Conservation (phyloP, 139 green algal genomes). For the Tetraselmis striata region DNA sequence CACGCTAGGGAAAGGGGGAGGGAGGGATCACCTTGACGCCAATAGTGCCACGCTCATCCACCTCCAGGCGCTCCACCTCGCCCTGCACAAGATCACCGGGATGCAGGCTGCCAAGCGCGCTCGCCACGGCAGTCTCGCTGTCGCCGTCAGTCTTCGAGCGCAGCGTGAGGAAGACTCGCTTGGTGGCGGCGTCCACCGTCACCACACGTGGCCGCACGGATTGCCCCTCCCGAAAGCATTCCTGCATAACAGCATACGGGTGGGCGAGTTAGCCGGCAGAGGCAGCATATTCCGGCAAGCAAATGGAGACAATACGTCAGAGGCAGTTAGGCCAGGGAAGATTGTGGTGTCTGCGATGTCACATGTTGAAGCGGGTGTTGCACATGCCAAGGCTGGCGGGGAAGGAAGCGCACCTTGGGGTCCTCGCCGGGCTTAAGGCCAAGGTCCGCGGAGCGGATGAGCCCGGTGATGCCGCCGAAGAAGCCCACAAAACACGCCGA, state of each 20-base stretch:
- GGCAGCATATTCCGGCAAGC: no score
- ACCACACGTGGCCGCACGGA: conserved; percentile 25
- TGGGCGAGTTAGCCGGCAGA: no score
- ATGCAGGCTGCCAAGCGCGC: conserved; percentile 37
- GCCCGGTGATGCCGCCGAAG: conserved; percentile 63
- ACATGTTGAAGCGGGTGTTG: no score
- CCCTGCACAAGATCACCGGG: conserved; percentile 42
- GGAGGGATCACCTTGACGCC: conserved; percentile 2
- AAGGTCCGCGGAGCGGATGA: conserved; percentile 45
- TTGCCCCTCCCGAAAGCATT: not conserved
- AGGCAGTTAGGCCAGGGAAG: no score
- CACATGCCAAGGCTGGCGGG: no score
- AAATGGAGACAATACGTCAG: no score
- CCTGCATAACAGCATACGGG: not conserved
- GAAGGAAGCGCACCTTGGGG: conserved; percentile 56
- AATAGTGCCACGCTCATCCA: not conserved
- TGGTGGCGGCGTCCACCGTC: conserved; percentile 22
- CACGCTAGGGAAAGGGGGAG: no score
- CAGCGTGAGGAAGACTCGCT: conserved; percentile 44
- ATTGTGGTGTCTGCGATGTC: no score
- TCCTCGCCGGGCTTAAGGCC: conserved; percentile 53
- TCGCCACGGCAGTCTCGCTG: conserved; percentile 8
- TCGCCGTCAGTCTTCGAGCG: conserved; percentile 23
- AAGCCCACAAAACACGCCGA: conserved; percentile 87
- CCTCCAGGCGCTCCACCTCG: conserved; percentile 8